phyloP scores from a whole-genome alignment of 208 protist genomes.

The Trypanosoma theileri region DNA sequence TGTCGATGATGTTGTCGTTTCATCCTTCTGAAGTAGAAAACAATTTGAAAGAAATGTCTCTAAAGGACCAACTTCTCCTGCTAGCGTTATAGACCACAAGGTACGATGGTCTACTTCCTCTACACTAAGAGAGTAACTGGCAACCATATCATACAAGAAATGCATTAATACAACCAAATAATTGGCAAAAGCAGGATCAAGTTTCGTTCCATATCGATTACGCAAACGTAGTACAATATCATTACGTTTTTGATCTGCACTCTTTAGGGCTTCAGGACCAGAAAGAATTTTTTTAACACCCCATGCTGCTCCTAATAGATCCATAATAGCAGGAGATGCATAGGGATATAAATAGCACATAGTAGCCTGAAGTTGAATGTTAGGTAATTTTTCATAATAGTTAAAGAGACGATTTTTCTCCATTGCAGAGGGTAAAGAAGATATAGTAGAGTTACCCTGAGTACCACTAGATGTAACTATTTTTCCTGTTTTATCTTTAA shows the following conservation, averaged over 20 bases:
- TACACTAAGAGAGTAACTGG: constrained; percentile 58
- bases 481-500: neutral
- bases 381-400: constrained; percentile 62
- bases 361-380: constrained; percentile 83
- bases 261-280: constrained; percentile 36
- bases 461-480: neutral
- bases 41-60: constrained; percentile 56
- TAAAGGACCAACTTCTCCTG: constrained; percentile 56
- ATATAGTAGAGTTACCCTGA: neutral
- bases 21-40: constrained; percentile 39
- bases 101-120: constrained; percentile 61
- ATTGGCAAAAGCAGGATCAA: constrained; percentile 34
- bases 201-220: constrained; percentile 58
- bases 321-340: constrained; percentile 42
- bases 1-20: constrained; percentile 18
- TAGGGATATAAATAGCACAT: constrained; percentile 55
- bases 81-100: constrained; percentile 68
- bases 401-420: constrained; percentile 54
- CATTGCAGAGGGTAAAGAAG: constrained; percentile 31
- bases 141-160: constrained; percentile 79
- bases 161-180: constrained; percentile 76
- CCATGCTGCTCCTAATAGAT: constrained; percentile 66
- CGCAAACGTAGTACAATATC: constrained; percentile 55
- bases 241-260: constrained; percentile 29
- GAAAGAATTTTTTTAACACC: constrained; percentile 48